Base-by-base conservation (phyloP, 2,329 filamentous ascomycete species). In the Arthroderma sp. region DNA sequence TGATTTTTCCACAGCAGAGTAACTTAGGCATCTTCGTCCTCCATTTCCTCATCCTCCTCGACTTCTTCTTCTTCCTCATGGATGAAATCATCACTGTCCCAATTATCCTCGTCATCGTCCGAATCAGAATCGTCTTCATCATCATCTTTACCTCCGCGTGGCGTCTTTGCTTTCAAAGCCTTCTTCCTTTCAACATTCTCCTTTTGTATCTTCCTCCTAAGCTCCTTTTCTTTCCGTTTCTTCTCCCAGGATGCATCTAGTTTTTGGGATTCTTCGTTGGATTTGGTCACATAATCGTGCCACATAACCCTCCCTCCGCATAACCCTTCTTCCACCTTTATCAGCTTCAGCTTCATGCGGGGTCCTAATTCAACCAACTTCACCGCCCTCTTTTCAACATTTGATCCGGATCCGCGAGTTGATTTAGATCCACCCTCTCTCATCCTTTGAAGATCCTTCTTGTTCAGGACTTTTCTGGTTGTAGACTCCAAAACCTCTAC, bases 301-400 rank as follows among this genome's bases (percentile, higher is more conserved):
- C 93, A 98, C 87, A 98, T 88, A 58, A 95, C 81, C 70, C 89
- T 93, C 54, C 93, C 93, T 25, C 81, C 80, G 66, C 90, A 96
- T 5, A 97, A 73, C 1, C 91, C 93, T 65, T 98, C 93, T 68
- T 98, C 93, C 3, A 98, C 91, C 75, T 98, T 98, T 57, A 89
- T 91, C 73, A 98, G 77, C 33, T 91, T 83, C 41, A 98, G 75
- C 60, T 82, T 86, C 86, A 98, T 85, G 56, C 93, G 83, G 1
- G 93, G 93, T 0, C 93, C 93, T 0, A 98, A 76, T 73, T 98
- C 93, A 2, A 95, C 85, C 5, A 98, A 77, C 70, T 95, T 96
- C 21, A 98, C 88, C 0, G 88, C 91, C 47, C 89, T 83, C 65
- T 88, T 88, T 73, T 95, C 88, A 5, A 94, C 86, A 59, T 75